A percentile compares a stretch with the other conserved stretches of the same genome.
Evolutionary conservation across 805 yeast species (phyloP).

Genomic region (Schwanniomyces occidentalis): DNA sequence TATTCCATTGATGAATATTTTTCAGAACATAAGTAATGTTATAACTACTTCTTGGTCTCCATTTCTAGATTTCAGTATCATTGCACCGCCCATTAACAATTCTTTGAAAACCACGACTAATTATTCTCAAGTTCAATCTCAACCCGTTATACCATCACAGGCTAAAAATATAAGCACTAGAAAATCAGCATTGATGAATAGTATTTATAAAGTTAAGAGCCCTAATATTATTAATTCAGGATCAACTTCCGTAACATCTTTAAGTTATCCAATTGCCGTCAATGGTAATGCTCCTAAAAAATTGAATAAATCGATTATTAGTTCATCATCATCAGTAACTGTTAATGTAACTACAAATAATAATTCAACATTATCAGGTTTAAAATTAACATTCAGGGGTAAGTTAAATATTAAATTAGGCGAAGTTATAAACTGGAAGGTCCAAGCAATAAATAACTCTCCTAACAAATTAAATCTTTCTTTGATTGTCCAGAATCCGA

Average conservation of each 20-base stretch:
- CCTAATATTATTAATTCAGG: conserved; percentile 8
- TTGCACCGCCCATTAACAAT: conserved; percentile 41
- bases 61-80: conserved; percentile 33
- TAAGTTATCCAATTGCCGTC: not conserved
- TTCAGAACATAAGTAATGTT: conserved; percentile 21
- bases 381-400: conserved; percentile 59
- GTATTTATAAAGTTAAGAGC: conserved; percentile 16
- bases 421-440: conserved; percentile 57
- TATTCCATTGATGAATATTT: conserved; percentile 5
- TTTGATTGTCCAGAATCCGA: conserved; percentile 36
- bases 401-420: conserved; percentile 62
- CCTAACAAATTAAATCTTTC: conserved; percentile 51
- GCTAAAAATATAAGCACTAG: conserved; percentile 9
- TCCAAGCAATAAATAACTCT: conserved; percentile 66
- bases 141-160: conserved; percentile 9
- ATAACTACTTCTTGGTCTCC: conserved; percentile 44
- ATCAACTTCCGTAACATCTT: conserved; percentile 3
- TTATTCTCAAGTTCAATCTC: conserved; percentile 23
- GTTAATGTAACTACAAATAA: conserved; percentile 33
- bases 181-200: conserved; percentile 24
- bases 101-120: conserved; percentile 28
- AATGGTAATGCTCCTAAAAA: conserved; percentile 3
- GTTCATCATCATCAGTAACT: conserved; percentile 30
- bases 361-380: conserved; percentile 28
- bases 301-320: conserved; percentile 1